Percentiles rank a stretch among this genome's conserved stretches.
Evolutionary conservation across 2,329 filamentous ascomycete genomes (phyloP).

Genomic region (Venturia oleaginea): DNA sequence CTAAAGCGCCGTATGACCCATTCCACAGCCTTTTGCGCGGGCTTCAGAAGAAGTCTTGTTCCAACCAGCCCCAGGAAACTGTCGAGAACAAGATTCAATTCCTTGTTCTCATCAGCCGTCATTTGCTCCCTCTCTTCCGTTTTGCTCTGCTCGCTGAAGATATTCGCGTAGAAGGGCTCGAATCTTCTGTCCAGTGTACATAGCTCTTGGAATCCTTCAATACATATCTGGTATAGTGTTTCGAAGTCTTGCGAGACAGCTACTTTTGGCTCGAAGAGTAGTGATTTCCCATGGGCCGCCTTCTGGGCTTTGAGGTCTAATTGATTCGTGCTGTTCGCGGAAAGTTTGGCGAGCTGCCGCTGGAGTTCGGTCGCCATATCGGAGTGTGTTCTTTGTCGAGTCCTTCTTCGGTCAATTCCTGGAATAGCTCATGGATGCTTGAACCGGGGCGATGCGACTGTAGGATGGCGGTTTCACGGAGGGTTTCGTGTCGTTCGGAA

Average conservation of each 20-base stretch:
- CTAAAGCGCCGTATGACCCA: constrained; percentile 89
- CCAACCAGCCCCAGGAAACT: constrained; percentile 75
- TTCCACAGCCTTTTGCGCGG: constrained; percentile 83
- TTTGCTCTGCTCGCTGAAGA: constrained; percentile 94
- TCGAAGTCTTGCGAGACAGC: constrained; percentile 86
- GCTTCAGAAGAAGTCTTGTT: constrained; percentile 68
- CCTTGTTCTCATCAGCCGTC: constrained; percentile 69
- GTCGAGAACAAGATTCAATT: constrained; percentile 69
- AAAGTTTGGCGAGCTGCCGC: constrained; percentile 88
- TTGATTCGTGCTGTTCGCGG: constrained; percentile 79
- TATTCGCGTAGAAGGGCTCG: constrained; percentile 58
- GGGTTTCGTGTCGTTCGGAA: not conserved
- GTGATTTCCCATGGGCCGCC: constrained; percentile 81
- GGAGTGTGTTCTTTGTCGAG: not conserved
- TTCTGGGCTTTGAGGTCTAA: constrained; percentile 91
- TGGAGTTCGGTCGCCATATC: constrained; percentile 78
- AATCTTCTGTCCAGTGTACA: constrained; percentile 81
- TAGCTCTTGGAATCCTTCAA: constrained; percentile 83
- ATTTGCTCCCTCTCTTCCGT: constrained; percentile 79
- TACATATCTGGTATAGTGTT: constrained; percentile 75
- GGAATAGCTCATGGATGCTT: not conserved
- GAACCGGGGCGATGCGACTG: not conserved
- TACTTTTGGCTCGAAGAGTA: constrained; percentile 82
- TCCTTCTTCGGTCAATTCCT: not conserved
- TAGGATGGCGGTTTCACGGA: not conserved